Percentiles rank a stretch among this genome's conserved stretches.
phyloP scores from a whole-genome alignment of 345 rosid species.

The Ceriops decandra region DNA sequence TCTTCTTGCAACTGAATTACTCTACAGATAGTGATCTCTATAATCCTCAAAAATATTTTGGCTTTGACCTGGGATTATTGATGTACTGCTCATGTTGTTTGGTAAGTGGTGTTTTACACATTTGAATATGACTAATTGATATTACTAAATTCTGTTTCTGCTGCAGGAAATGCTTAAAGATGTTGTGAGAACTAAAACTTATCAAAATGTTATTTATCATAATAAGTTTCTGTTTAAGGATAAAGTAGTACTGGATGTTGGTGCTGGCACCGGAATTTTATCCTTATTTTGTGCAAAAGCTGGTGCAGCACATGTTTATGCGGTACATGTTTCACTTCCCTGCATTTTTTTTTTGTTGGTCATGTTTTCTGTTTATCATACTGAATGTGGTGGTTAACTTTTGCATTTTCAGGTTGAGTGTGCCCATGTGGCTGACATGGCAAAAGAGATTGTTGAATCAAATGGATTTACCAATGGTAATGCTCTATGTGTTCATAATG shows the following conservation, averaged over 20 bases:
- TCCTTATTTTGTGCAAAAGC: conserved; percentile 98
- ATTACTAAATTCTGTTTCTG: conserved; percentile 3
- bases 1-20: not conserved
- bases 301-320: conserved; percentile 91
- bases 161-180: conserved; percentile 99
- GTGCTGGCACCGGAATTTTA: conserved; percentile 97
- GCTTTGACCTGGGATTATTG: not conserved
- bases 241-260: conserved; percentile 95
- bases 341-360: not conserved
- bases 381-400: conserved; percentile 8
- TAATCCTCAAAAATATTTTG: not conserved
- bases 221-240: conserved; percentile 86
- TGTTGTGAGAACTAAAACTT: conserved; percentile 89
- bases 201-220: conserved; percentile 88
- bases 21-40: not conserved
- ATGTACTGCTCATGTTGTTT: no score
- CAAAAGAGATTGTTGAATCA: conserved; percentile 77
- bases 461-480: conserved; percentile 87
- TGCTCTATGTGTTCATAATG: not conserved
- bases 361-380: not conserved
- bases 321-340: conserved; percentile 42
- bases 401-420: conserved; percentile 63
- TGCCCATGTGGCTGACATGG: conserved; percentile 93
- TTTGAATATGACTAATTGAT: not conserved
- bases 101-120: no score